phyloP scores from a whole-genome alignment of 2,329 filamentous ascomycete species.

The Ramichloridium luteum region DNA sequence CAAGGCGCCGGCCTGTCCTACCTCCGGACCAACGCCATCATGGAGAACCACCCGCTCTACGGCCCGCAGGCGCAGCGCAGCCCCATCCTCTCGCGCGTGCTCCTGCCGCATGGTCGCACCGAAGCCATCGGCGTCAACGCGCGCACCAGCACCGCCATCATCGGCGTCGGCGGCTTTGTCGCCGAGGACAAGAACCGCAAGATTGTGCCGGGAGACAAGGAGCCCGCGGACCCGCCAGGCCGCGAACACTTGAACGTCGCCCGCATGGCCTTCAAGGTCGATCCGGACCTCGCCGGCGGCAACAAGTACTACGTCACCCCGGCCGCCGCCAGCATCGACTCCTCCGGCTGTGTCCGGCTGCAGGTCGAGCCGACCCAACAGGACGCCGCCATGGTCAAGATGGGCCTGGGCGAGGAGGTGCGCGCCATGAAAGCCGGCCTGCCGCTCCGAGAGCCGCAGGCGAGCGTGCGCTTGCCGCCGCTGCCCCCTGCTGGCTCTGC shows the following conservation, averaged over 20 bases:
- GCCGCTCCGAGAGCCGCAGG: background rate
- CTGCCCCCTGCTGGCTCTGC: background rate
- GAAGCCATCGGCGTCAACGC: slow-evolving; percentile 24
- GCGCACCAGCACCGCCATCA: slow-evolving; percentile 17
- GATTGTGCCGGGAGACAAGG: slow-evolving; percentile 2
- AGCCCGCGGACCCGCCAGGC: slow-evolving; percentile 23
- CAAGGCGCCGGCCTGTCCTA: slow-evolving; percentile 54
- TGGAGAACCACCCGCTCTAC: slow-evolving; percentile 48
- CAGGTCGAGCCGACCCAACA: slow-evolving; percentile 18
- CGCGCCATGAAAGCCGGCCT: background rate
- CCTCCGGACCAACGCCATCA: slow-evolving; percentile 40
- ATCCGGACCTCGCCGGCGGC: slow-evolving; percentile 36
- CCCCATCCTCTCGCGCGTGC: slow-evolving; percentile 46
- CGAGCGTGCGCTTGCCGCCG: too few species aligned
- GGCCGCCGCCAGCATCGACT: slow-evolving; percentile 33
- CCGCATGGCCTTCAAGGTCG: slow-evolving; percentile 26
- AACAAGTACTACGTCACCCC: slow-evolving; percentile 42
- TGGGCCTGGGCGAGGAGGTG: background rate
- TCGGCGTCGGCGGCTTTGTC: slow-evolving; percentile 36
- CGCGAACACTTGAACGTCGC: slow-evolving; percentile 28
- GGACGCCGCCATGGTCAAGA: slow-evolving; percentile 1
- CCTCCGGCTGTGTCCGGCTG: slow-evolving; percentile 33
- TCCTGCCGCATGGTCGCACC: slow-evolving; percentile 33
- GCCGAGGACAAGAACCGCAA: slow-evolving; percentile 21
- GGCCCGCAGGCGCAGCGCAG: slow-evolving; percentile 43